Evolutionary conservation across 345 rosid species (phyloP), one percentile per base, ranked within the genome.

Genomic region (Excoecaria agallocha): DNA sequence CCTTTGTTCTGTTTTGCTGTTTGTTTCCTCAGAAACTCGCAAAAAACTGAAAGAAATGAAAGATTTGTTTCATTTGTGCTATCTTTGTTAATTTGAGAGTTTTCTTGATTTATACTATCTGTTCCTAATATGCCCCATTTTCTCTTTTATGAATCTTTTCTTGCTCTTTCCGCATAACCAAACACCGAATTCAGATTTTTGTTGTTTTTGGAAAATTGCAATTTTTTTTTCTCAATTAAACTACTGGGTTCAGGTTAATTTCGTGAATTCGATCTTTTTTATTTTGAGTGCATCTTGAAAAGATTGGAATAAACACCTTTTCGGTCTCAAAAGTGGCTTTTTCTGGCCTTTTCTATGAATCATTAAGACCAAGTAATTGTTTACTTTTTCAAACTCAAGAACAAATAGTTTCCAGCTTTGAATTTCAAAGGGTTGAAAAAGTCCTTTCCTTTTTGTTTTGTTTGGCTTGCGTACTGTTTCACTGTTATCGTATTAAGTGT

Each of bases 371-470:
- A 37, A 37, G 66, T 51, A 56, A 68, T 68, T 2, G 57, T 62
- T 56, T 12, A 16, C 63, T 59, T 70, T 45, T 70, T 77, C 66
- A 72, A 83, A 80, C 61, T 52, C 38, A 6, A 63, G 71, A 52
- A 65, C 25, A 68, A 17, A 15, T 57, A 68, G 12, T 50, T 62
- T 51, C 3, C 15, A 62, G 25, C 19, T 62, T 52, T 35, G 60
- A 62, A 50, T 39, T 73, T 65, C 55, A 20, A 62, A 12, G 54
- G 51, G 46, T 64, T 63, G 60, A 37, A 39, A 22, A 15, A 3
- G 8, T 74, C 38, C 22, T 64, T 46, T 3, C n/a, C n/a, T n/a
- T n/a, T n/a, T n/a, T n/a, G n/a, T 45, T 6, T 45, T 30, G 16
- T 12, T 56, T 56, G 11, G 45, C 12, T 16, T 22, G 16, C 4